Base-by-base conservation (phyloP, 495 filamentous ascomycete species). In the Xylaria grammica region DNA sequence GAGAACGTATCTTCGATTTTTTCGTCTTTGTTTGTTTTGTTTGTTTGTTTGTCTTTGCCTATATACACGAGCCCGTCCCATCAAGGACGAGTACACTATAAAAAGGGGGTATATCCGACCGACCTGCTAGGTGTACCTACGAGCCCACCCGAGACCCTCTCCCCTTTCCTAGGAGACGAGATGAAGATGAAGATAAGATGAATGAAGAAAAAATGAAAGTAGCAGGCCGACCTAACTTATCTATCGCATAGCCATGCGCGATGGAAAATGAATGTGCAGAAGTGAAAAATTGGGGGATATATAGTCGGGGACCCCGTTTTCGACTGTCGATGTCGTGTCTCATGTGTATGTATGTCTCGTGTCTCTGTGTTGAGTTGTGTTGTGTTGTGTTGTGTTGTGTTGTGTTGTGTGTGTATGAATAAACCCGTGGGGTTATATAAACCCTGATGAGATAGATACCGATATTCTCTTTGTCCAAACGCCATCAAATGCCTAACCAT, bases 101-200 rank as follows among this genome's bases (percentile, higher is more conserved):
- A 64, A 56, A 45, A 29, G 20, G 36, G 60, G 63, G 60, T 69
- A 71, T 69, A 69, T 69, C 67, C 67, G 64, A 60, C 65, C 49
- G 66, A 59, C 52, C 57, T 62, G 54, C 66, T 46, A 30, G 3
- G 22, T 42, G 40, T 42, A 17, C 3, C 5, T 17, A 15, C 40
- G 17, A 42, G 15, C 5, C 32, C 32, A 4, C 40, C 40, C 15
- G 17, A 42, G 17, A 17, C 13, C 40, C 15, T 42, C 17, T 17
- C 40, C 40, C 3, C n/a, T n/a, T n/a, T n/a, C n/a, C n/a, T n/a
- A n/a, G n/a, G n/a, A n/a, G n/a, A n/a, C n/a, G n/a, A n/a, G n/a
- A n/a, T n/a, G n/a, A n/a, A n/a, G n/a, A n/a, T n/a, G n/a, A n/a
- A n/a, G n/a, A n/a, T n/a, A 42, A 42, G 17, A 15, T 9, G 40